Evolutionary conservation across 208 protist species (phyloP), one percentile per base, ranked within the genome.

Genomic region (Crithidia brevicula): DNA sequence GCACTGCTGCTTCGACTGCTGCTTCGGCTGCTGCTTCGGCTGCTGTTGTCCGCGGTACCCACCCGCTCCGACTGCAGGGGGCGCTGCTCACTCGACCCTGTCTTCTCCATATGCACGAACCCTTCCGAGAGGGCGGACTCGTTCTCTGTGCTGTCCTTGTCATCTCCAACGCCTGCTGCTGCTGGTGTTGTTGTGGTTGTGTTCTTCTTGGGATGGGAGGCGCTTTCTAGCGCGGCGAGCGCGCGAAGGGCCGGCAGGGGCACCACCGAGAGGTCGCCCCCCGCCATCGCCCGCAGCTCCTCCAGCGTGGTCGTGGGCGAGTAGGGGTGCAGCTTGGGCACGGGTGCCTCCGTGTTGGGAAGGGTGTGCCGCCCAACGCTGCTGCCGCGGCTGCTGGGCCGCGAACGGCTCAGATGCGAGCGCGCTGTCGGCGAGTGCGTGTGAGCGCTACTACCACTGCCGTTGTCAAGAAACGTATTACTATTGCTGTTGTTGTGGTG

Each of bases 221-320:
- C 43, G 51, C 25, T 62, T 11, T 64, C 43, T 4, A 22, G 5
- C 7, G 27, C 27, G 9, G 45, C 43, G 23, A 53, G 50, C 3
- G 43, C 33, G 6, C 51, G 43, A 16, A 38, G 13, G 1, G 10
- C 23, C 23, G 58, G 67, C 13, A 61, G 53, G 43, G 65, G 59
- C n/a, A 73, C 59, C 1, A 40, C 47, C 25, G 63, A 53, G 11
- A 75, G 34, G 56, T 81, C 75, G 7, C 75, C 75, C 0, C 75
- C 75, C 20, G 69, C 75, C 47, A 81, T 64, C 31, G 59, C 65
- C 8, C 30, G 38, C 23, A 81, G 65, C 36, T 64, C 62, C 28
- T 65, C 64, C 23, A 70, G 27, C 15, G 59, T 52, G 31, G 67
- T 72, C 2, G 43, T 43, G 9, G 46, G 40, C 16, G 65, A n/a